A percentile compares a stretch with the other conserved stretches of the same genome.
phyloP scores from a whole-genome alignment of 2,329 filamentous ascomycete species.

The Lachnellula subtilissima region DNA sequence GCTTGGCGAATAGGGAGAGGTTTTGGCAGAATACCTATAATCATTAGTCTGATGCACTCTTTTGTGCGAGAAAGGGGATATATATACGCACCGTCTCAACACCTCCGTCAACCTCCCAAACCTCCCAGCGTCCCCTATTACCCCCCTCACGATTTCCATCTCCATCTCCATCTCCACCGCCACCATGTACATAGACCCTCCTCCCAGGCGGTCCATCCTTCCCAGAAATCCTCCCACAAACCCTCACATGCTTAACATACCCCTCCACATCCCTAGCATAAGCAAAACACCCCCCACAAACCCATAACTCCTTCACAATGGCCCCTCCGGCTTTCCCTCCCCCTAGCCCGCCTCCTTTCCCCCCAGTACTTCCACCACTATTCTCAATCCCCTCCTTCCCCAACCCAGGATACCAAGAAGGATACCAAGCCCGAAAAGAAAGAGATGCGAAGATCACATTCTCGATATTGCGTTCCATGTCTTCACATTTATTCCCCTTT shows the following conservation, averaged over 20 bases:
- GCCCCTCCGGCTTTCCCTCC: constrained; percentile 12
- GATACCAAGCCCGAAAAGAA: constrained; percentile 86
- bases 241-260: constrained; percentile 54
- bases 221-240: constrained; percentile 44
- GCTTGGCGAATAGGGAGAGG: constrained; percentile 89
- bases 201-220: constrained; percentile 51
- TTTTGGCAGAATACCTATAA: constrained; percentile 82
- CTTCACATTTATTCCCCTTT: not conserved
- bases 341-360: too few species aligned
- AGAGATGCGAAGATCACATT: constrained; percentile 82
- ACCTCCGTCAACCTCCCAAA: constrained; percentile 92
- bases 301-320: constrained; percentile 66
- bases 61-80: not conserved
- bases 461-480: constrained; percentile 68
- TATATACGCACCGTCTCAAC: constrained; percentile 58
- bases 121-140: constrained; percentile 67
- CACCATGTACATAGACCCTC: constrained; percentile 66
- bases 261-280: constrained; percentile 65
- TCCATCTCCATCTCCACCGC: too few species aligned
- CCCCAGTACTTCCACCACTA: too few species aligned
- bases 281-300: constrained; percentile 92
- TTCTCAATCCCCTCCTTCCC: constrained; percentile 51
- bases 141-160: constrained; percentile 19
- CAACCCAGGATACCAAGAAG: constrained; percentile 67
- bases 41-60: not conserved